Evolutionary conservation across 164 flowering plant species (phyloP).

Genomic region (Vitis riparia): DNA sequence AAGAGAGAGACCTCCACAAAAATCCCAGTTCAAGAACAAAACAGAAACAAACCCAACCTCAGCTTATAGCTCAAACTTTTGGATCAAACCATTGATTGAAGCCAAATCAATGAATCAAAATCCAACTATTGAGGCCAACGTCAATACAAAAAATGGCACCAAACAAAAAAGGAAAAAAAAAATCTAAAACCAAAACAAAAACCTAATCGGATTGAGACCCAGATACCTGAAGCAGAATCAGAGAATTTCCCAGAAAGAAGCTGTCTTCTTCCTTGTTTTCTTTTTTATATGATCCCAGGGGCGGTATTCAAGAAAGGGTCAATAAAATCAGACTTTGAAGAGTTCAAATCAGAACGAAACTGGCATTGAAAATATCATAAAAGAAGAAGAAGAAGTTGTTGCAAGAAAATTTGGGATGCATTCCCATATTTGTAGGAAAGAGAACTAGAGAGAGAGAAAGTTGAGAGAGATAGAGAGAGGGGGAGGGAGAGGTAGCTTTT

Average conservation of each 20-base stretch:
- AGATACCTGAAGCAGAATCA: slow-evolving; percentile 10
- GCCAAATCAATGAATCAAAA: not conserved
- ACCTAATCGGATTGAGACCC: slow-evolving; percentile 4
- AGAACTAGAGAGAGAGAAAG: slow-evolving; percentile 8
- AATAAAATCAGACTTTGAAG: not conserved
- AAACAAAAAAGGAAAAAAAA: slow-evolving; percentile 1
- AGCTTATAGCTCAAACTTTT: too few relatives aligned
- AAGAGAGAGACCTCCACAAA: not conserved
- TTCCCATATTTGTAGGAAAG: slow-evolving; percentile 21
- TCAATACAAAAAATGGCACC: slow-evolving; percentile 12
- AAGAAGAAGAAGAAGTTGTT: not conserved
- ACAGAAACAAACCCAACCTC: not conserved
- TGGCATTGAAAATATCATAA: slow-evolving; percentile 4
- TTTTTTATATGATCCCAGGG: too few relatives aligned
- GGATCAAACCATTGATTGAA: too few relatives aligned
- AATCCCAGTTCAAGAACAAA: slow-evolving; percentile 4
- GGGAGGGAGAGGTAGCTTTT: slow-evolving; percentile 5
- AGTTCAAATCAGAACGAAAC: slow-evolving; percentile 11
- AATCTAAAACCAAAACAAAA: not conserved
- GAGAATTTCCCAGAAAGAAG: not conserved
- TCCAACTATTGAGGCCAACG: not conserved
- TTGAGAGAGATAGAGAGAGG: slow-evolving; percentile 9
- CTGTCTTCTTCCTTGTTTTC: not conserved
- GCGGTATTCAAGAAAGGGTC: not conserved
- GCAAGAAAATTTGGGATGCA: slow-evolving; percentile 4